phyloP scores from a whole-genome alignment of 352 stramenopile genomes.

The Plasmopara muralis region DNA sequence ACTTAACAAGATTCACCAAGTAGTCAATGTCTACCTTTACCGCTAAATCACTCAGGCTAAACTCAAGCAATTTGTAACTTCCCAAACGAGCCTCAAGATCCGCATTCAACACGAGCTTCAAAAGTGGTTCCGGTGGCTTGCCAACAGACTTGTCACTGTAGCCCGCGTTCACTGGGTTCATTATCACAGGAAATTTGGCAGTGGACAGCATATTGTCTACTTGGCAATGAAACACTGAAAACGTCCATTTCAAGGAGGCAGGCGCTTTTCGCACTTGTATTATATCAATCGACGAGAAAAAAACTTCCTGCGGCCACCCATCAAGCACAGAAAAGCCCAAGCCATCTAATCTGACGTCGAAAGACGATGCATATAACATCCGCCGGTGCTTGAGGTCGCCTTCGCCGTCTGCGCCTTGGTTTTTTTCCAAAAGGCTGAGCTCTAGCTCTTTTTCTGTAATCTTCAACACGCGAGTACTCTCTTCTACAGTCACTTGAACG shows the following conservation, averaged over 20 bases:
- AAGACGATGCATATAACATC: constrained; percentile 76
- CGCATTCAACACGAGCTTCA: constrained; percentile 71
- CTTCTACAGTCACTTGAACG: constrained; percentile 75
- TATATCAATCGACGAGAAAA: constrained; percentile 73
- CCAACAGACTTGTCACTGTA: constrained; percentile 70
- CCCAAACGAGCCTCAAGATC: constrained; percentile 68
- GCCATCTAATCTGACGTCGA: constrained; percentile 70
- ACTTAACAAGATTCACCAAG: constrained; percentile 70
- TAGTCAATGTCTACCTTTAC: constrained; percentile 85
- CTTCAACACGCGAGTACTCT: constrained; percentile 74
- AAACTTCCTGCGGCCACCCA: constrained; percentile 73
- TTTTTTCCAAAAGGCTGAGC: constrained; percentile 49
- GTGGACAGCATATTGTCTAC: constrained; percentile 80
- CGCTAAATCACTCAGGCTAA: constrained; percentile 56
- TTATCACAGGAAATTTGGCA: constrained; percentile 77
- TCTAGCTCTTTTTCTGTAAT: constrained; percentile 79
- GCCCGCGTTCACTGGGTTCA: constrained; percentile 71
- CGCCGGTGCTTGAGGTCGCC: constrained; percentile 70
- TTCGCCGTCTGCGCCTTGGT: constrained; percentile 53
- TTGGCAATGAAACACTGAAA: constrained; percentile 76
- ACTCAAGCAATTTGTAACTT: constrained; percentile 79
- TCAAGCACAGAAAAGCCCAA: constrained; percentile 76
- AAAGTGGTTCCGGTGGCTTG: constrained; percentile 49
- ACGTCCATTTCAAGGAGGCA: constrained; percentile 64
- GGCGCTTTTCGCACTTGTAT: constrained; percentile 67